Evolutionary conservation across 768 basidiomycete genomes (phyloP), one percentile per base, ranked within the genome.

Genomic region (Mycena haematopus): DNA sequence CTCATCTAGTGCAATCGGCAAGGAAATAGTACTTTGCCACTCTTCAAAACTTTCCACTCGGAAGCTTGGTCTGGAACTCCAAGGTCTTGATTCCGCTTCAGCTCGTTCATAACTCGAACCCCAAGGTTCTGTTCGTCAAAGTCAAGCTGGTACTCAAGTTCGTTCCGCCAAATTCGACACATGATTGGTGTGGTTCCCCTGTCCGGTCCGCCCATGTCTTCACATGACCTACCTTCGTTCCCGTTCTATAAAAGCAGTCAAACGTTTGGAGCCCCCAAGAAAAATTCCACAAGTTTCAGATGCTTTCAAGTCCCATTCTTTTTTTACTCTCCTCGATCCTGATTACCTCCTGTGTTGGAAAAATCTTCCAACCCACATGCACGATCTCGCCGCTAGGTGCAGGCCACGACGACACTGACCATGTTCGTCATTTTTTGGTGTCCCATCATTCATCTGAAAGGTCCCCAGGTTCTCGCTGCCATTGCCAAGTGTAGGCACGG

Each of bases 401-500:
- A 14, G 74, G 74, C 3, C 54, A 53, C 35, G 74, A 75, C 52
- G 74, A 75, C 53, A 75, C 74, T 3, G 63, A 69, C 60, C 72
- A 73, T 66, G 72, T 71, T 17, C 2, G 66, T 49, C 25, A 8
- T 14, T 21, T 27, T 29, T 17, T 24, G 24, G 15, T 13, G 36
- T 38, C 36, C 19, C 19, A 33, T 15, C 27, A 27, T 29, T 38
- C 9, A 42, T 6, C 15, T 19, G 33, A 17, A 1, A 17, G 29
- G n/a, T 15, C 6, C 6, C 24, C 25, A 78, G 75, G 75, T 78
- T 10, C 67, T 77, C 25, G 69, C 67, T 13, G 78, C 78, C 2
- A 77, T 80, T 35, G 68, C 68, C 19, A 54, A 63, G 31, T 80
- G 79, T 52, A 77, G 79, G 0, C 74, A 75, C 40, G 62, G 68